These are phyloP conservation scores for Neonectria faginata DNA, from an alignment of 2,329 filamentous ascomycete species.

Conservation along the genomic window DNA sequence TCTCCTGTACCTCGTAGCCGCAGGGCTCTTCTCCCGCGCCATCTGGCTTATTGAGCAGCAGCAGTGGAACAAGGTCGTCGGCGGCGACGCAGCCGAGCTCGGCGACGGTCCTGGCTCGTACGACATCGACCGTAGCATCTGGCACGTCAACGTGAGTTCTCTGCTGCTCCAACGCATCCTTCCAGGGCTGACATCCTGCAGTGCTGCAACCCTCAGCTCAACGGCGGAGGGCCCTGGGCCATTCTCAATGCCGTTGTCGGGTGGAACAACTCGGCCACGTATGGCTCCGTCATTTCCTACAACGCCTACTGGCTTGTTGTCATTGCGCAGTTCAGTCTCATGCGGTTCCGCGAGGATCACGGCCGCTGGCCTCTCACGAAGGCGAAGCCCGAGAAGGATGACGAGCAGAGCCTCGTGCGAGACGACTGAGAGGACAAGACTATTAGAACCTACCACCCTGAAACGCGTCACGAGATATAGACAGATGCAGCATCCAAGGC, in stretches of 20 bases:
- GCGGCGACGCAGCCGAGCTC: conserved; percentile 65
- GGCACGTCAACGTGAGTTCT: conserved; percentile 80
- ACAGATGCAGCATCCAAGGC: neutral
- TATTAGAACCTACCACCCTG: neutral
- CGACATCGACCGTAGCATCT: conserved; percentile 81
- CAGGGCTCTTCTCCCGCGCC: conserved; percentile 81
- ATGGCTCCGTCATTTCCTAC: conserved; percentile 87
- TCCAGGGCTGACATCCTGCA: conserved; percentile 47
- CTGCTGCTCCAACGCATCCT: too few species aligned
- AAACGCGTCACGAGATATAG: neutral
- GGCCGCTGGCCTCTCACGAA: conserved; percentile 62
- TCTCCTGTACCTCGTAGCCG: conserved; percentile 85
- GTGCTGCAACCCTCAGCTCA: conserved; percentile 81
- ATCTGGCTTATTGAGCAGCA: conserved; percentile 82
- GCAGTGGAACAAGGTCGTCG: conserved; percentile 74
- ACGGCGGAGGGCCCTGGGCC: conserved; percentile 84
- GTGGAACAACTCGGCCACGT: conserved; percentile 90
- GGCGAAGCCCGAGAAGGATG: conserved; percentile 41
- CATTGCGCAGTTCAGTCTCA: conserved; percentile 74
- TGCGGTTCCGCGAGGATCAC: conserved; percentile 74
- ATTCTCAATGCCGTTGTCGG: conserved; percentile 88
- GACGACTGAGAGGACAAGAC: neutral
- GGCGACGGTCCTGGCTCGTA: conserved; percentile 78
- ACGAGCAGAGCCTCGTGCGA: conserved; percentile 29
- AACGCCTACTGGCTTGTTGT: conserved; percentile 88